Evolutionary conservation across 495 filamentous ascomycete genomes (phyloP).

Genomic region (Haplographium delicatum): DNA sequence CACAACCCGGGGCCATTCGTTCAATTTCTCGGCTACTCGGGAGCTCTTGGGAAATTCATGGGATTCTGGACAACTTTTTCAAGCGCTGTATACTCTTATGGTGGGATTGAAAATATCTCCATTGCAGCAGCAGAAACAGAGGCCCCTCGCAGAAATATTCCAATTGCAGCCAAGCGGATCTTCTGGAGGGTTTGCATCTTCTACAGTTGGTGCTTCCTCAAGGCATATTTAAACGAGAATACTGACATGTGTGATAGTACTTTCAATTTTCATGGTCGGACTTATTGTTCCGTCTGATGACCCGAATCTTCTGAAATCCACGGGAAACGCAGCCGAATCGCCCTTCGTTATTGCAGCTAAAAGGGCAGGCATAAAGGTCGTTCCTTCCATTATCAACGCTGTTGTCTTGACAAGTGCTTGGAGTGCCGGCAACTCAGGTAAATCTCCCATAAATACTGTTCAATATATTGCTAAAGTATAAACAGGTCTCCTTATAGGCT

Average conservation of each 20-base stretch:
- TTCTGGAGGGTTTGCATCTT: slow-evolving; percentile 67
- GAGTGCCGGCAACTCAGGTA: slow-evolving; percentile 68
- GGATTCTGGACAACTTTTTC: slow-evolving; percentile 74
- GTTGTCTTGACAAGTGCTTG: slow-evolving; percentile 61
- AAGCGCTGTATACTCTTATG: slow-evolving; percentile 74
- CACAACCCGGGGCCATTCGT: slow-evolving; percentile 62
- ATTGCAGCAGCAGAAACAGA: slow-evolving; percentile 68
- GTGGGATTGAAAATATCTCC: slow-evolving; percentile 78
- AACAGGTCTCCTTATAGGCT: slow-evolving; percentile 67
- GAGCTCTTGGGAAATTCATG: slow-evolving; percentile 58
- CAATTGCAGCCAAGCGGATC: slow-evolving; percentile 62
- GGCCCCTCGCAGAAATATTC: slow-evolving; percentile 64
- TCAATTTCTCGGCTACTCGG: slow-evolving; percentile 42
- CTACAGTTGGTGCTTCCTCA: slow-evolving; percentile 37
- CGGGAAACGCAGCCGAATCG: slow-evolving; percentile 53
- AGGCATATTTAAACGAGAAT: neutral
- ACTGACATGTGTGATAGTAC: slow-evolving; percentile 6
- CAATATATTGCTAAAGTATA: too few relatives aligned
- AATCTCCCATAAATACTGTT: too few relatives aligned
- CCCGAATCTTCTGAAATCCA: slow-evolving; percentile 41
- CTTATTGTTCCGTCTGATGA: slow-evolving; percentile 56
- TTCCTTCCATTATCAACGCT: slow-evolving; percentile 73
- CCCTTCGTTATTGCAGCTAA: slow-evolving; percentile 62
- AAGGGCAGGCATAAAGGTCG: slow-evolving; percentile 56
- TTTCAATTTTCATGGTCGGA: slow-evolving; percentile 25